phyloP scores from a whole-genome alignment of 2,329 filamentous ascomycete genomes.

The Pseudogymnoascus sp. region DNA sequence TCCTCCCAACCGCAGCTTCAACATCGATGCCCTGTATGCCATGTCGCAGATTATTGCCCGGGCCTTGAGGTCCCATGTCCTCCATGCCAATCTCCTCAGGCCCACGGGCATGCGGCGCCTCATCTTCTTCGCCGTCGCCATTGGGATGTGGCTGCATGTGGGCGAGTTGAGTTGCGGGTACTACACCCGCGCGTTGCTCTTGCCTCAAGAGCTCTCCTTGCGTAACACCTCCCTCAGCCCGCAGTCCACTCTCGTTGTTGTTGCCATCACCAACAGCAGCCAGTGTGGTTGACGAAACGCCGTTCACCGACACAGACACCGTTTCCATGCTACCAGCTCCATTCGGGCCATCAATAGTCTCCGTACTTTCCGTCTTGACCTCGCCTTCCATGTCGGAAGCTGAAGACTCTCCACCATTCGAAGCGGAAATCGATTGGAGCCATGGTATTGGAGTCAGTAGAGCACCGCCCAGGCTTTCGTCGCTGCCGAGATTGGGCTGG shows the following conservation, averaged over 20 bases:
- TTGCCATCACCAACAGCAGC: conserved; percentile 19
- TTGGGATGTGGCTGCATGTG: conserved; percentile 27
- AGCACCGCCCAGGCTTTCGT: conserved; percentile 84
- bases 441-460: conserved; percentile 91
- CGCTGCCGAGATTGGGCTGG: conserved; percentile 57
- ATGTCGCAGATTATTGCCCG: conserved; percentile 30
- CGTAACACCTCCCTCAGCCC: conserved; percentile 50
- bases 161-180: conserved; percentile 55
- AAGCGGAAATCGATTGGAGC: conserved; percentile 38
- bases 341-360: conserved; percentile 75
- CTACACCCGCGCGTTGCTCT: conserved; percentile 74
- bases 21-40: conserved; percentile 50
- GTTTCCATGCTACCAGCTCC: conserved; percentile 74
- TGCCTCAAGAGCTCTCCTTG: conserved; percentile 81
- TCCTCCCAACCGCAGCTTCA: conserved; percentile 53
- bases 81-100: conserved; percentile 78
- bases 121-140: conserved; percentile 43
- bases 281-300: conserved; percentile 41
- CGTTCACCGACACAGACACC: conserved; percentile 67
- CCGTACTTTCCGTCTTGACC: conserved; percentile 64
- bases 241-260: conserved; percentile 18
- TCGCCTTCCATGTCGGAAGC: conserved; percentile 47
- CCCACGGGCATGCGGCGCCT: conserved; percentile 73
- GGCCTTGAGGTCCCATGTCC: conserved; percentile 70
- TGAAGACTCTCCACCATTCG: not conserved